A percentile compares a stretch with the other conserved stretches of the same genome.
phyloP scores from a whole-genome alignment of 2,329 filamentous ascomycete genomes.

The Chaetomiaceae sp. region DNA sequence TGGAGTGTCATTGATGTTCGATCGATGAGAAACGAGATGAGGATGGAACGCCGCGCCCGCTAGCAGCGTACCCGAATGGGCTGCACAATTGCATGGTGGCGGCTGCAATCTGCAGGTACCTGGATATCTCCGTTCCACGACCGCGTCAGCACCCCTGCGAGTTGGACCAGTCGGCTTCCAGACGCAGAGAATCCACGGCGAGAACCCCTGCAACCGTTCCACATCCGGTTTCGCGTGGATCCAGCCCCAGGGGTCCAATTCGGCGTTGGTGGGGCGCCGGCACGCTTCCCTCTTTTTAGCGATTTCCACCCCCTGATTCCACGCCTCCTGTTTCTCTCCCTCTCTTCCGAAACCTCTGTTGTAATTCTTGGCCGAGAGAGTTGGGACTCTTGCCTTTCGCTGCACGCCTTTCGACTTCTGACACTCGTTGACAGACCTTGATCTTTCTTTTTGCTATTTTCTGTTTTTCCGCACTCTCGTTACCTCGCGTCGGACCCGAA shows the following conservation, averaged over 20 bases:
- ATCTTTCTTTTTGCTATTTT: background rate
- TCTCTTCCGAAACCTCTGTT: slow-evolving; percentile 3
- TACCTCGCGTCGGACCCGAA: background rate
- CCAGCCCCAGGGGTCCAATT: background rate
- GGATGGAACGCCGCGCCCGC: background rate
- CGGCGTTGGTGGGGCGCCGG: background rate
- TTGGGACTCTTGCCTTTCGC: slow-evolving; percentile 7
- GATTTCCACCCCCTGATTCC: slow-evolving; percentile 1
- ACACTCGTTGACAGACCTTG: slow-evolving; percentile 19
- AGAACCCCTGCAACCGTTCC: slow-evolving; percentile 4
- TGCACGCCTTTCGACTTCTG: slow-evolving; percentile 16
- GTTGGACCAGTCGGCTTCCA: background rate
- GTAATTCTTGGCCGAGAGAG: slow-evolving; percentile 8
- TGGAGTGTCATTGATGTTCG: too few species aligned
- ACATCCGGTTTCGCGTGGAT: slow-evolving; percentile 4
- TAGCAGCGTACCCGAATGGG: background rate
- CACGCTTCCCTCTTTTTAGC: slow-evolving; percentile 11
- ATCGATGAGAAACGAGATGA: slow-evolving; percentile 13
- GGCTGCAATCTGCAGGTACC: background rate
- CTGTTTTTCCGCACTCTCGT: background rate
- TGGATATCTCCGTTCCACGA: background rate
- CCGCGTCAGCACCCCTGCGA: background rate
- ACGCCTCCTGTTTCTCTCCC: background rate
- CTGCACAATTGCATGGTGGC: background rate
- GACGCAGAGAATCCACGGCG: background rate